Evolutionary conservation across 352 stramenopile genomes (phyloP).

Genomic region (Phytophthora vignae): DNA sequence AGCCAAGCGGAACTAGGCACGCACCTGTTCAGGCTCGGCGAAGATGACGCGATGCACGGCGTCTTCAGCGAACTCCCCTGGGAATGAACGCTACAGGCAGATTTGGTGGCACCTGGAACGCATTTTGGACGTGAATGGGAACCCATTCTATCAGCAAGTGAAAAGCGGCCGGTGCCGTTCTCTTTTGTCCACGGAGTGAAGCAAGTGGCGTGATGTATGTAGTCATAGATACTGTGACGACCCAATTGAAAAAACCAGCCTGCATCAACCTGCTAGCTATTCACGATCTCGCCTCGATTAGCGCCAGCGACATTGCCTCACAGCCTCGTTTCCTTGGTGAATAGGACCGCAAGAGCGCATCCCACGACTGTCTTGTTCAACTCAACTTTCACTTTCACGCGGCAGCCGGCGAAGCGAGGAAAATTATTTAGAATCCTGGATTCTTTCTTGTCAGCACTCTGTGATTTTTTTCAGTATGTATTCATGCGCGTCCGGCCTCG

Average conservation of each 20-base stretch:
- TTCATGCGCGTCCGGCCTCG: too few relatives aligned
- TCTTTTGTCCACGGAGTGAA: slow-evolving; percentile 28
- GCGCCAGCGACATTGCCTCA: too few relatives aligned
- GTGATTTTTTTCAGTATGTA: too few relatives aligned
- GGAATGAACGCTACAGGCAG: slow-evolving; percentile 37
- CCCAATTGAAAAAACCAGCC: too few relatives aligned
- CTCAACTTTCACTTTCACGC: slow-evolving; percentile 71
- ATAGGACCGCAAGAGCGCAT: slow-evolving; percentile 29
- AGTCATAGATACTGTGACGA: too few relatives aligned
- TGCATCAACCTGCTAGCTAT: too few relatives aligned
- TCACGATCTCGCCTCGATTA: too few relatives aligned
- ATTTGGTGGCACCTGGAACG: slow-evolving; percentile 30
- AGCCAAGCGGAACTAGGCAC: slow-evolving; percentile 30
- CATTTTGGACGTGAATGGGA: slow-evolving; percentile 52
- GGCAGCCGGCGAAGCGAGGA: slow-evolving; percentile 61
- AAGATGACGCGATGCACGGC: slow-evolving; percentile 51
- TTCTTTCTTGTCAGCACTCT: too few relatives aligned
- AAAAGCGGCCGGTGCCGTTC: slow-evolving; percentile 16
- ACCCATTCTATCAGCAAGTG: slow-evolving; percentile 21
- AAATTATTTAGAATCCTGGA: too few relatives aligned
- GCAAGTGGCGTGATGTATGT: slow-evolving; percentile 1
- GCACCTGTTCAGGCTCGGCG: slow-evolving; percentile 45
- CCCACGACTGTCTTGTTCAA: slow-evolving; percentile 59
- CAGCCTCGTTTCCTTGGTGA: too few relatives aligned
- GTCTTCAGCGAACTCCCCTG: slow-evolving; percentile 45